Conservation (phyloP, 2,329 filamentous ascomycete species). For the Aspergillus ochraceus region DNA sequence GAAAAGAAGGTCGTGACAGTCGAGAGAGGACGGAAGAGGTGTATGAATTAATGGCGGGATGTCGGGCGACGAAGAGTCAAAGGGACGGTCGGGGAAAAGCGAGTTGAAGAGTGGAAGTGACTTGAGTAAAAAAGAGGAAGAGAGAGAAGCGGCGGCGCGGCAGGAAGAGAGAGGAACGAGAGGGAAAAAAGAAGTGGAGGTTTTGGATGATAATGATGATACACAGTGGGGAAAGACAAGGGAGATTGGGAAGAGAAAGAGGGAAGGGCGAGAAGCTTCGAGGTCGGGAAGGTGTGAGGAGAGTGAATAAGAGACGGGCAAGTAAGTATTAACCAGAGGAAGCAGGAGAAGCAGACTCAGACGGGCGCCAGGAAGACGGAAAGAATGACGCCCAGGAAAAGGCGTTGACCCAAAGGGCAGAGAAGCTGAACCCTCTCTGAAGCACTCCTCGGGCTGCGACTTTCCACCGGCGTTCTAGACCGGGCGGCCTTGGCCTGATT, state of each 20-base stretch:
- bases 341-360: constrained; percentile 9
- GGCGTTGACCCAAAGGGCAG: background rate
- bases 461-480: constrained; percentile 23
- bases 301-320: constrained; percentile 6
- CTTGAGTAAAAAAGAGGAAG: constrained; percentile 10
- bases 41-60: background rate
- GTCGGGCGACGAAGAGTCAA: constrained; percentile 2
- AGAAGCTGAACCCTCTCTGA: background rate
- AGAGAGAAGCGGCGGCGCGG: constrained; percentile 4
- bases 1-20: background rate
- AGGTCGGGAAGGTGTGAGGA: constrained; percentile 12
- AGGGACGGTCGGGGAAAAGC: constrained; percentile 15
- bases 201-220: constrained; percentile 15
- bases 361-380: constrained; percentile 6
- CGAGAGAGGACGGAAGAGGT: background rate
- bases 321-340: constrained; percentile 9
- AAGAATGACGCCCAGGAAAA: constrained; percentile 20
- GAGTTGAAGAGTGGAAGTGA: constrained; percentile 11
- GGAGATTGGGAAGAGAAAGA: constrained; percentile 17
- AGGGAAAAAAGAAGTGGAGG: constrained; percentile 12
- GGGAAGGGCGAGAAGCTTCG: constrained; percentile 17
- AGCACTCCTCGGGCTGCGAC: constrained; percentile 18
- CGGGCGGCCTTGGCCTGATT: constrained; percentile 14
- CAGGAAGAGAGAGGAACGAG: constrained; percentile 10
- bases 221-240: constrained; percentile 19